A percentile compares a stretch with the other conserved stretches of the same genome.
These are phyloP conservation scores for Catharanthus roseus DNA, from an alignment of 257 asterid genomes.

Conservation along the genomic window DNA sequence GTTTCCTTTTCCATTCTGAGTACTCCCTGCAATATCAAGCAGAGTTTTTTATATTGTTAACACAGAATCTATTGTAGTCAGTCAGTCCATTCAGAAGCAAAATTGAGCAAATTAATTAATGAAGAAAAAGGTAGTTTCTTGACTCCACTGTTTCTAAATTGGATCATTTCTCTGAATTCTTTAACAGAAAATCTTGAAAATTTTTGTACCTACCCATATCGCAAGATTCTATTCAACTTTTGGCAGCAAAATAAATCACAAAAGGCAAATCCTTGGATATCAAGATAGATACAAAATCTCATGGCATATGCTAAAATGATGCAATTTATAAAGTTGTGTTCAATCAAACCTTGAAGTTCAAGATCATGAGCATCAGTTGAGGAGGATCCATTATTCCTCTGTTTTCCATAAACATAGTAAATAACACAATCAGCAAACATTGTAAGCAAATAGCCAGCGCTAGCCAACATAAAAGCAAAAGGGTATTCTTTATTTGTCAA, in stretches of 20 bases:
- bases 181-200: background rate
- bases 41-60: background rate
- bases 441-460: slow-evolving; percentile 71
- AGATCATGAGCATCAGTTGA: slow-evolving; percentile 17
- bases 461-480: slow-evolving; percentile 79
- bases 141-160: background rate
- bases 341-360: slow-evolving; percentile 53
- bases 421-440: slow-evolving; percentile 78
- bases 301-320: background rate
- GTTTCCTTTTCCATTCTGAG: slow-evolving; percentile 25
- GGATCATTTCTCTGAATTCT: background rate
- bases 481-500: slow-evolving; percentile 65
- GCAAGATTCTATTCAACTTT: background rate
- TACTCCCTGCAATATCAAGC: slow-evolving; percentile 27
- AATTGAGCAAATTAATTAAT: slow-evolving; percentile 1
- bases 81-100: background rate
- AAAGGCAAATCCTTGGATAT: background rate
- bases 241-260: background rate
- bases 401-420: slow-evolving; percentile 45
- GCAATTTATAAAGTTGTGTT: background rate
- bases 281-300: background rate
- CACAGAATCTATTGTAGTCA: background rate
- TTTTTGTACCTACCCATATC: background rate
- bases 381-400: slow-evolving; percentile 10
- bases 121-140: no score